Percentiles rank a stretch among this genome's conserved stretches.
These are phyloP conservation scores for Fusarium euwallaceae DNA, from an alignment of 2,329 filamentous ascomycete species.

Conservation along the genomic window DNA sequence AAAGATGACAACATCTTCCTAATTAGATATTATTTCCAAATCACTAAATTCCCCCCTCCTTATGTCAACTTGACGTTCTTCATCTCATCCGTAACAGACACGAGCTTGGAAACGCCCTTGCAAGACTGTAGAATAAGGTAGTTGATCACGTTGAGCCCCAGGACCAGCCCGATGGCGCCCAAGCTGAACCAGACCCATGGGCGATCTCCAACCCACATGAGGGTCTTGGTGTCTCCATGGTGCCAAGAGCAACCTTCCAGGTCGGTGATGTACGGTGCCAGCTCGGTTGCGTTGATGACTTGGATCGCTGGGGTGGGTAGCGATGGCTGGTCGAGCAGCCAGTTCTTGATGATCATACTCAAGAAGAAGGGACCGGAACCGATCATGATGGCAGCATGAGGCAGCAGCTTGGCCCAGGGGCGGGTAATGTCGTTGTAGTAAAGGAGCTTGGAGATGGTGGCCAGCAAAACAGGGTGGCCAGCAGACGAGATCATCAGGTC, in stretches of 20 bases:
- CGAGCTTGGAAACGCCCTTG: conserved; percentile 24
- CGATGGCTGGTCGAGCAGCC: conserved; percentile 65
- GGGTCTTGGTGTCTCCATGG: conserved; percentile 58
- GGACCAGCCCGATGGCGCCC: conserved; percentile 42
- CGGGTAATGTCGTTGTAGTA: conserved; percentile 68
- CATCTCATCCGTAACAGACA: conserved; percentile 17
- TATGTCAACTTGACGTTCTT: conserved; percentile 42
- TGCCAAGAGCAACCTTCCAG: conserved; percentile 60
- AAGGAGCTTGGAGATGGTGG: conserved; percentile 76
- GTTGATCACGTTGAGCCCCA: conserved; percentile 37
- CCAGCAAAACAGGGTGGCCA: conserved; percentile 80
- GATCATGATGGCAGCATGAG: conserved; percentile 85
- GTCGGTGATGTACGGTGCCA: conserved; percentile 53
- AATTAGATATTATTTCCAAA: conserved; percentile 1
- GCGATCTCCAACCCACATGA: conserved; percentile 61
- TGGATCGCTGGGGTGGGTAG: conserved; percentile 45
- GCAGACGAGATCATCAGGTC: conserved; percentile 82
- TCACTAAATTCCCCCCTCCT: neutral
- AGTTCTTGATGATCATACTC: conserved; percentile 82
- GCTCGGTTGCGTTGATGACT: conserved; percentile 45
- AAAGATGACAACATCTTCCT: neutral
- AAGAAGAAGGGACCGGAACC: conserved; percentile 82
- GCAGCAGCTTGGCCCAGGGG: conserved; percentile 72
- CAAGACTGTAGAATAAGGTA: conserved; percentile 25
- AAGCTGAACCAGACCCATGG: conserved; percentile 51